phyloP scores from a whole-genome alignment of 1,284 basidiomycete genomes.

The Fomitiporia mediterranea region DNA sequence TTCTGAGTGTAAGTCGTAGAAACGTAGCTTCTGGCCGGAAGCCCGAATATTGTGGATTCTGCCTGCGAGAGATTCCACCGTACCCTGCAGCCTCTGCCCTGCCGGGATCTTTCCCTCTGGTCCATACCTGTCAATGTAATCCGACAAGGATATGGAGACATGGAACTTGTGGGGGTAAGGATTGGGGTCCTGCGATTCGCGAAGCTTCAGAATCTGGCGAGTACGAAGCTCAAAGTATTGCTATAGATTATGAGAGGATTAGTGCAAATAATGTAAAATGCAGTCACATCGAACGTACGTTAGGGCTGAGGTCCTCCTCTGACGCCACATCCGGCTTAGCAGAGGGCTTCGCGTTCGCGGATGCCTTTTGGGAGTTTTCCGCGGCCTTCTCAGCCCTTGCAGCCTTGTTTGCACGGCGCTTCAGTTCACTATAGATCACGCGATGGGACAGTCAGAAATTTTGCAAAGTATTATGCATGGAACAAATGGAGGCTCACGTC shows the following conservation, averaged over 20 bases:
- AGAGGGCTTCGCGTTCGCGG: slow-evolving; percentile 21
- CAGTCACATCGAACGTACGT: slow-evolving; percentile 46
- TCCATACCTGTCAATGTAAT: slow-evolving; percentile 78
- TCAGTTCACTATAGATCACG: slow-evolving; percentile 73
- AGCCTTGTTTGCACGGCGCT: slow-evolving; percentile 83
- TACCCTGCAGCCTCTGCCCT: slow-evolving; percentile 54
- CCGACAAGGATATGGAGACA: slow-evolving; percentile 74
- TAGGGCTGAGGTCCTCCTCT: slow-evolving; percentile 79
- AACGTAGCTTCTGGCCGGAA: slow-evolving; percentile 81
- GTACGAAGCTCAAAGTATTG: slow-evolving; percentile 97
- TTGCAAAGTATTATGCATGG: background rate
- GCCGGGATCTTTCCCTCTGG: slow-evolving; percentile 62
- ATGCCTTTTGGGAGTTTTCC: slow-evolving; percentile 35
- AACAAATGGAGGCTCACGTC: slow-evolving; percentile 51
- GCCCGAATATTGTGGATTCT: slow-evolving; percentile 89
- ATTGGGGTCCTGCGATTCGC: slow-evolving; percentile 82
- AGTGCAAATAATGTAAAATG: background rate
- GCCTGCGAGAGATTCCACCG: slow-evolving; percentile 71
- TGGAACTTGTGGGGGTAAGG: slow-evolving; percentile 99
- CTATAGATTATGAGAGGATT: slow-evolving; percentile 36
- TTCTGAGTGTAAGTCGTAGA: slow-evolving; percentile 95
- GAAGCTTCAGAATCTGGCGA: slow-evolving; percentile 82
- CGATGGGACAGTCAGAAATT: slow-evolving; percentile 3
- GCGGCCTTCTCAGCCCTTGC: slow-evolving; percentile 79
- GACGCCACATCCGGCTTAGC: slow-evolving; percentile 40